phyloP scores from a whole-genome alignment of 495 filamentous ascomycete species.

The Daldinia loculata region DNA sequence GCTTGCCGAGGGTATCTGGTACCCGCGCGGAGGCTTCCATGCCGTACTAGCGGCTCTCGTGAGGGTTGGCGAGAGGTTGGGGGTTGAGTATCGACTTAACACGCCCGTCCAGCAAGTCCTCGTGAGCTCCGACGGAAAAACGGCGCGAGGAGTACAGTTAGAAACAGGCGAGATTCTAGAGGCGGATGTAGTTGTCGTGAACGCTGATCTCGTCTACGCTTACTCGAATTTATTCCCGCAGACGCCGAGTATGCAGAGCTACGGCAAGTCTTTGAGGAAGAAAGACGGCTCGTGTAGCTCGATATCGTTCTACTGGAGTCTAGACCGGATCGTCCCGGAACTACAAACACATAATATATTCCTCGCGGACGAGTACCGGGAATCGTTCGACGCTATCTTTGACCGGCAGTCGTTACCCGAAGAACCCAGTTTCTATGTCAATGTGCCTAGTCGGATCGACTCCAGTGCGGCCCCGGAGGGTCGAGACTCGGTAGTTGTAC shows the following conservation, averaged over 20 bases:
- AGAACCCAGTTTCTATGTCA: slow-evolving; percentile 76
- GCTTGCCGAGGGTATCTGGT: slow-evolving; percentile 76
- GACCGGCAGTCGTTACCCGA: slow-evolving; percentile 67
- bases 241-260: slow-evolving; percentile 38
- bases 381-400: slow-evolving; percentile 77
- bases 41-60: slow-evolving; percentile 65
- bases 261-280: slow-evolving; percentile 57
- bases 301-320: slow-evolving; percentile 78
- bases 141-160: slow-evolving; percentile 64
- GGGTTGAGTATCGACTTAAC: slow-evolving; percentile 65
- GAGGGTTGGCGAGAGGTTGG: slow-evolving; percentile 61
- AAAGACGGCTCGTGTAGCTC: slow-evolving; percentile 68
- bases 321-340: slow-evolving; percentile 63
- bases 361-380: slow-evolving; percentile 71
- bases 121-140: slow-evolving; percentile 52
- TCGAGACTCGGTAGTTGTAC: slow-evolving; percentile 67
- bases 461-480: slow-evolving; percentile 68
- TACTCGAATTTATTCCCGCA: slow-evolving; percentile 69
- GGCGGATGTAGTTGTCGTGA: slow-evolving; percentile 70
- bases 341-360: slow-evolving; percentile 78
- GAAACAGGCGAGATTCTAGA: slow-evolving; percentile 58
- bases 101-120: slow-evolving; percentile 60
- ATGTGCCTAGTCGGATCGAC: slow-evolving; percentile 73
- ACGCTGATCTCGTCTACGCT: slow-evolving; percentile 75
- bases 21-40: slow-evolving; percentile 74